Conservation (phyloP, 2,329 filamentous ascomycete genomes). For the Fusarium subtropicale region DNA sequence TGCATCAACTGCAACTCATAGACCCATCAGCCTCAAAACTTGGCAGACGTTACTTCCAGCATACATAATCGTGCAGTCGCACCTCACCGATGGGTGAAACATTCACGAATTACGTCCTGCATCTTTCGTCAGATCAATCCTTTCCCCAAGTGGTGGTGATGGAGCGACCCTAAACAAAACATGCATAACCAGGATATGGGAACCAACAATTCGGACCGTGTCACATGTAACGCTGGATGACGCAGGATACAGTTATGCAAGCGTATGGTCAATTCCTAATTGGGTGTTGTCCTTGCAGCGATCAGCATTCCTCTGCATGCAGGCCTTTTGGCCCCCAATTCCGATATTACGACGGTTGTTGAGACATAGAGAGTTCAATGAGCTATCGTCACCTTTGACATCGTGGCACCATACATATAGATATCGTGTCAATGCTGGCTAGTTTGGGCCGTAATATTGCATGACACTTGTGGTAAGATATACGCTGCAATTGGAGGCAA, state of each 20-base stretch:
- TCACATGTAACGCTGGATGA: background rate
- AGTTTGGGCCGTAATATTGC: slow-evolving; percentile 64
- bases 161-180: slow-evolving; percentile 1
- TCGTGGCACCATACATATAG: slow-evolving; percentile 19
- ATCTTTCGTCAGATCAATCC: background rate
- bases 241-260: background rate
- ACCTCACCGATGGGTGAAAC: background rate
- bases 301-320: slow-evolving; percentile 67
- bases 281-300: slow-evolving; percentile 66
- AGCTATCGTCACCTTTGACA: slow-evolving; percentile 57
- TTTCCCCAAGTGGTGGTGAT: background rate
- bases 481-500: slow-evolving; percentile 8
- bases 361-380: slow-evolving; percentile 52
- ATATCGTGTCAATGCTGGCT: slow-evolving; percentile 1
- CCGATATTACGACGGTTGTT: slow-evolving; percentile 44
- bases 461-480: slow-evolving; percentile 54
- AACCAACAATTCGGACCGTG: background rate
- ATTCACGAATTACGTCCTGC: background rate
- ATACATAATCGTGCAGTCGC: background rate
- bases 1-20: too few species aligned
- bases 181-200: background rate
- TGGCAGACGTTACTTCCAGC: background rate
- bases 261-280: slow-evolving; percentile 54
- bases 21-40: background rate
- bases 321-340: slow-evolving; percentile 20